A percentile compares a stretch with the other conserved stretches of the same genome.
Evolutionary conservation across 2,329 filamentous ascomycete genomes (phyloP).

Genomic region (Fusarium foetens): DNA sequence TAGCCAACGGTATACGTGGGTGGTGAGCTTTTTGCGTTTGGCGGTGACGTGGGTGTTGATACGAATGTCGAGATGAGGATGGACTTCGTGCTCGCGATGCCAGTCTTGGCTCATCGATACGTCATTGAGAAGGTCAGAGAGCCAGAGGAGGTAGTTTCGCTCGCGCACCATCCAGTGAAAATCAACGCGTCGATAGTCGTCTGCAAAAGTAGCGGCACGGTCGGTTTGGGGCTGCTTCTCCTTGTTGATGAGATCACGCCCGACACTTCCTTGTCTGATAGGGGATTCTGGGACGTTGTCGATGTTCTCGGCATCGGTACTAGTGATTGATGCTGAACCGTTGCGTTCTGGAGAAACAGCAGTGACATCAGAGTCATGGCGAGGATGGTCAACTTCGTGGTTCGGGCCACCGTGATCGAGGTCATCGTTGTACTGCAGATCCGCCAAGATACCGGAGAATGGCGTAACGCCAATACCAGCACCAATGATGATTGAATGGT

Average conservation of each 20-base stretch:
- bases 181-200: conserved; percentile 62
- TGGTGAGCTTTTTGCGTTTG: conserved; percentile 62
- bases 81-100: conserved; percentile 50
- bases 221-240: conserved; percentile 29
- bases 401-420: conserved; percentile 47
- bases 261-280: neutral
- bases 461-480: conserved; percentile 68
- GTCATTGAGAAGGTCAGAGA: conserved; percentile 65
- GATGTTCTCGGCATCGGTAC: neutral
- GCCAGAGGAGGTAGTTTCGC: conserved; percentile 65
- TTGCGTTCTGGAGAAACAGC: neutral
- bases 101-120: conserved; percentile 53
- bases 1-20: conserved; percentile 65
- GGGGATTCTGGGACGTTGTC: conserved; percentile 1
- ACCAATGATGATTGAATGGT: conserved; percentile 65
- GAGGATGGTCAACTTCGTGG: neutral
- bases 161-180: conserved; percentile 71
- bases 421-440: conserved; percentile 61
- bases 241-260: conserved; percentile 14
- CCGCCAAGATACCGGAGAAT: conserved; percentile 65
- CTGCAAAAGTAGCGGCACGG: conserved; percentile 43
- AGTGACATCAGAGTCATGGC: conserved; percentile 17
- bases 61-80: conserved; percentile 60
- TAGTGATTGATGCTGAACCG: neutral
- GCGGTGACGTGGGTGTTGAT: conserved; percentile 67